Evolutionary conservation across 2,329 filamentous ascomycete genomes (phyloP).

Genomic region (Trichoderma sp.): DNA sequence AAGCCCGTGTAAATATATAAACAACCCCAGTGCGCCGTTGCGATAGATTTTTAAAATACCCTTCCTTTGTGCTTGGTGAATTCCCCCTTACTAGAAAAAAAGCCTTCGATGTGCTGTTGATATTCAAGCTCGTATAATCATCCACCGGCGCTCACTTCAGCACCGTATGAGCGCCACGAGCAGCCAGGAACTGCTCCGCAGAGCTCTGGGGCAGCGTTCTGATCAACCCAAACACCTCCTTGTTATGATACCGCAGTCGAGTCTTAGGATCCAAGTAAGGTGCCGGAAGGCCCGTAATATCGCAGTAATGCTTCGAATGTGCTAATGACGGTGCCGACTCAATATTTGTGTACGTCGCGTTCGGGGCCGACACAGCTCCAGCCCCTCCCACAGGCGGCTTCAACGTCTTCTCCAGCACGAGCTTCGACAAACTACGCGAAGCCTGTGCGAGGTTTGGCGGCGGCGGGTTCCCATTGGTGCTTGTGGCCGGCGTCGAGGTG

Average conservation of each 20-base stretch:
- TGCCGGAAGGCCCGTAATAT: slow-evolving; percentile 88
- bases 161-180: slow-evolving; percentile 87
- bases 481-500: slow-evolving; percentile 54
- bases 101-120: neutral
- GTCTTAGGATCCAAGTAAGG: slow-evolving; percentile 96
- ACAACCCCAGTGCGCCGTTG: neutral
- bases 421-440: slow-evolving; percentile 78
- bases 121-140: neutral
- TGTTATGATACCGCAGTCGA: slow-evolving; percentile 85
- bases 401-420: slow-evolving; percentile 82
- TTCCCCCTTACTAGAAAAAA: neutral
- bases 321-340: slow-evolving; percentile 88
- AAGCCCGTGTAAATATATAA: neutral
- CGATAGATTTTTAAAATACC: neutral
- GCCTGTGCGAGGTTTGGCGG: slow-evolving; percentile 82
- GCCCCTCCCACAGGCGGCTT: slow-evolving; percentile 30
- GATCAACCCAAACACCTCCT: slow-evolving; percentile 84
- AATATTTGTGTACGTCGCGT: slow-evolving; percentile 92
- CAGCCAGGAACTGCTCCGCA: slow-evolving; percentile 84
- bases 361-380: slow-evolving; percentile 52
- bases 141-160: slow-evolving; percentile 65
- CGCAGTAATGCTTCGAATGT: slow-evolving; percentile 87
- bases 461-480: slow-evolving; percentile 41
- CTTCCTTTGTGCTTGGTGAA: neutral
- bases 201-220: slow-evolving; percentile 76